Conservation (phyloP, 257 asterid species). For the Lavandula angustifolia region DNA sequence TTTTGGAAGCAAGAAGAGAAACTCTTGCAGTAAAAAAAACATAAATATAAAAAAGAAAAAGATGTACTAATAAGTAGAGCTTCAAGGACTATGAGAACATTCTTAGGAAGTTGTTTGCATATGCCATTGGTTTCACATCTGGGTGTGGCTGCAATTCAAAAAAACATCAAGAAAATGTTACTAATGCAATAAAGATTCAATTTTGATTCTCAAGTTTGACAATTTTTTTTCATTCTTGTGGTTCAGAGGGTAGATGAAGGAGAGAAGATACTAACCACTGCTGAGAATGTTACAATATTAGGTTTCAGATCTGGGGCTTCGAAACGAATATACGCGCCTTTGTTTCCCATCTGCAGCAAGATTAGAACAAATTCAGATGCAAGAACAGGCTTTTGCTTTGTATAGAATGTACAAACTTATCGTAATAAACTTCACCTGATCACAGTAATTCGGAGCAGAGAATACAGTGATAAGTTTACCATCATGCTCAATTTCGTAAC, state of each 20-base stretch:
- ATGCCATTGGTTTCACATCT: conserved; percentile 96
- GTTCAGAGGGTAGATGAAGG: conserved; percentile 8
- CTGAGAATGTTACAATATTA: conserved; percentile 77
- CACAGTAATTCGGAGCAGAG: conserved; percentile 99
- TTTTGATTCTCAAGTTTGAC: too few species aligned
- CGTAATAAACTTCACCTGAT: conserved; percentile 59
- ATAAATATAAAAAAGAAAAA: not conserved
- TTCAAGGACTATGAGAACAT: conserved; percentile 58
- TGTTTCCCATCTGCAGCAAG: conserved; percentile 91
- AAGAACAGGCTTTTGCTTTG: conserved; percentile 5
- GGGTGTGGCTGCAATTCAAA: conserved; percentile 80
- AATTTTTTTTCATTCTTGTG: too few species aligned
- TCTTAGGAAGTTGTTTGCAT: conserved; percentile 86
- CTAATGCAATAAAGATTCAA: too few species aligned
- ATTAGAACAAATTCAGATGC: conserved; percentile 26
- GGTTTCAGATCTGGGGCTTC: conserved; percentile 94
- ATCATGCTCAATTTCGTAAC: conserved; percentile 93
- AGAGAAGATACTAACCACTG: conserved; percentile 73
- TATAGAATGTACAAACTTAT: not conserved
- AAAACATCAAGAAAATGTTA: not conserved
- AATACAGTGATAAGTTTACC: conserved; percentile 97
- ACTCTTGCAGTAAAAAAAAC: conserved; percentile 23
- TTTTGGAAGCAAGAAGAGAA: conserved; percentile 28
- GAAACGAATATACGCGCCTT: conserved; percentile 94
- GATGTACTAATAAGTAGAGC: conserved; percentile 19